phyloP scores from a whole-genome alignment of 768 basidiomycete genomes.

The Leccinum uliginosum region DNA sequence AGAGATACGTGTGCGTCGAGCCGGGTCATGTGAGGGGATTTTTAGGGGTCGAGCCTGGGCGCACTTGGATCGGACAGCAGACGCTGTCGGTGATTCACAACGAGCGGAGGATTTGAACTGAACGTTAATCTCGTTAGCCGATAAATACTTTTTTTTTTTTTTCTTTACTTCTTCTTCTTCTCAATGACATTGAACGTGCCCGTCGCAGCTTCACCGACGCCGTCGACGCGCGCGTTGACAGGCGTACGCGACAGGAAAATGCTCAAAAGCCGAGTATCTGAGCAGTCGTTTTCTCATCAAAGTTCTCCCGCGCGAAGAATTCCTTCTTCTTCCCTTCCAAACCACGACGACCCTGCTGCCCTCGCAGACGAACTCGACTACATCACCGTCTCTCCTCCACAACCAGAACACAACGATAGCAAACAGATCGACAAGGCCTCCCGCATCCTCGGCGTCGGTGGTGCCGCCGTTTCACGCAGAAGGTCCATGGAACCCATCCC shows the following conservation, averaged over 20 bases:
- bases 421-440: constrained; percentile 69
- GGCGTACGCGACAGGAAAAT: constrained; percentile 33
- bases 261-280: constrained; percentile 46
- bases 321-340: constrained; percentile 11
- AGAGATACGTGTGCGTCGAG: constrained; percentile 85
- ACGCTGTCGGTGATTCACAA: constrained; percentile 45
- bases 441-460: constrained; percentile 63
- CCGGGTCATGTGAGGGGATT: constrained; percentile 82
- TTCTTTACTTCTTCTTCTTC: background rate
- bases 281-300: constrained; percentile 38
- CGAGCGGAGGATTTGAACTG: constrained; percentile 21
- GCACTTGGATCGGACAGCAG: constrained; percentile 77
- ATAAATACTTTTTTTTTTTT: background rate
- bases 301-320: constrained; percentile 1
- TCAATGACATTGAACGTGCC: background rate
- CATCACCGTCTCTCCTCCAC: constrained; percentile 46
- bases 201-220: constrained; percentile 30
- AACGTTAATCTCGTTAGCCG: background rate
- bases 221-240: background rate
- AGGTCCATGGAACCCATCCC: constrained; percentile 84
- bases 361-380: constrained; percentile 75
- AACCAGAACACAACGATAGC: constrained; percentile 10
- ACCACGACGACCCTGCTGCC: constrained; percentile 14
- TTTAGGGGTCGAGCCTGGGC: constrained; percentile 54
- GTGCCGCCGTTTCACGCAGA: constrained; percentile 40